phyloP scores from a whole-genome alignment of 2,329 filamentous ascomycete genomes.

The Ophiostoma australiae region DNA sequence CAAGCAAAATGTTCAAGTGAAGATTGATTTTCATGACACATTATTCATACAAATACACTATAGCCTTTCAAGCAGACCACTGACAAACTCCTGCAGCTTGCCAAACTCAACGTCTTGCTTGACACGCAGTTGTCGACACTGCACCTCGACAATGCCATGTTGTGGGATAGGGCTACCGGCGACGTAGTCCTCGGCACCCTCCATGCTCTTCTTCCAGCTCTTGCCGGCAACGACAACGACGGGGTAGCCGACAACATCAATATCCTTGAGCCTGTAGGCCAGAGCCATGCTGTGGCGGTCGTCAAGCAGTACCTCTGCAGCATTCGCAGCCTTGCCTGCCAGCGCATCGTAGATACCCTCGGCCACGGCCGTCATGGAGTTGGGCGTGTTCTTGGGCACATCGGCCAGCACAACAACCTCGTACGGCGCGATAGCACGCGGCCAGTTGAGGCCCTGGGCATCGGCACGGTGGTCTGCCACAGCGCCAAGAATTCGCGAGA shows the following conservation, averaged over 20 bases:
- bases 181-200: slow-evolving; percentile 32
- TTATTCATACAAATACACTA: slow-evolving; percentile 32
- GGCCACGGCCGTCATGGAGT: slow-evolving; percentile 42
- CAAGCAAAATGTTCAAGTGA: not conserved
- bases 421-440: slow-evolving; percentile 77
- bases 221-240: slow-evolving; percentile 75
- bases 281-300: slow-evolving; percentile 64
- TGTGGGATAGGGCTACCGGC: slow-evolving; percentile 34
- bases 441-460: slow-evolving; percentile 77
- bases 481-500: slow-evolving; percentile 84
- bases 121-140: slow-evolving; percentile 64
- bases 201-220: slow-evolving; percentile 58
- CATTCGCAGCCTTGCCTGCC: slow-evolving; percentile 17
- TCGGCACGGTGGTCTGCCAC: slow-evolving; percentile 73
- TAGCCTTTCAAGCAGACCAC: slow-evolving; percentile 46
- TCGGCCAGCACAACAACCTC: slow-evolving; percentile 60
- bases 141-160: slow-evolving; percentile 60
- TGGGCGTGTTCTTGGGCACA: not conserved
- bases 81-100: slow-evolving; percentile 45
- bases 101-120: slow-evolving; percentile 55
- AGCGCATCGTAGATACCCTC: slow-evolving; percentile 61
- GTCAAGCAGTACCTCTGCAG: slow-evolving; percentile 57
- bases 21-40: not conserved
- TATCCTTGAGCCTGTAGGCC: slow-evolving; percentile 84
- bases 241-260: slow-evolving; percentile 83